phyloP scores from a whole-genome alignment of 2,329 filamentous ascomycete genomes.

The Corniculantispora saksenae region DNA sequence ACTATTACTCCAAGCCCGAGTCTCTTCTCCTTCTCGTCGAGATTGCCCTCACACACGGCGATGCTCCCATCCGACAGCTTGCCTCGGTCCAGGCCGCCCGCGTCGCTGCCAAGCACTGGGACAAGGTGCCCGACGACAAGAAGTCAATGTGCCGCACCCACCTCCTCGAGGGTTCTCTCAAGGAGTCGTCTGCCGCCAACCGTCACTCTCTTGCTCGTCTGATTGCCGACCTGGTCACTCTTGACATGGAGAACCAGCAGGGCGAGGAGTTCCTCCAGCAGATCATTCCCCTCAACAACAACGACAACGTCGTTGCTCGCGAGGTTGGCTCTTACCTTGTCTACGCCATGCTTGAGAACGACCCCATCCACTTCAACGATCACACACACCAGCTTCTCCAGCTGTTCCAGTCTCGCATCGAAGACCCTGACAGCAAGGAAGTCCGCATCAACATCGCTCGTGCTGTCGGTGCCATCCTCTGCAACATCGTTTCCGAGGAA shows the following conservation, averaged over 20 bases:
- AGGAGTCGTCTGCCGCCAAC: conserved; percentile 73
- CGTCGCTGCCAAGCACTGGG: conserved; percentile 85
- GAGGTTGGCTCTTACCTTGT: conserved; percentile 93
- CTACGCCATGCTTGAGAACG: conserved; percentile 85
- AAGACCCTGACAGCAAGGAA: conserved; percentile 85
- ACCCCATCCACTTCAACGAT: conserved; percentile 80
- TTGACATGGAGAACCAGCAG: conserved; percentile 74
- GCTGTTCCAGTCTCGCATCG: conserved; percentile 83
- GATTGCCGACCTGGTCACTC: conserved; percentile 80
- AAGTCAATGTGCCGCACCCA: conserved; percentile 80
- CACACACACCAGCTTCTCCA: conserved; percentile 78
- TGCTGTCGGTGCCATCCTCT: conserved; percentile 82
- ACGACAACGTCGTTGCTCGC: conserved; percentile 72
- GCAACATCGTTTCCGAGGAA: conserved; percentile 86
- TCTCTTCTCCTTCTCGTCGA: conserved; percentile 85
- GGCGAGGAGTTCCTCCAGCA: conserved; percentile 81
- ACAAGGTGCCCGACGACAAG: conserved; percentile 68
- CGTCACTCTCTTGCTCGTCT: conserved; percentile 87
- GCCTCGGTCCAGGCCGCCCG: conserved; percentile 88
- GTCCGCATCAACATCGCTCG: conserved; percentile 94
- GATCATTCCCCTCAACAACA: conserved; percentile 77
- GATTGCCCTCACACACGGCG: conserved; percentile 77
- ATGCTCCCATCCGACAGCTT: conserved; percentile 76
- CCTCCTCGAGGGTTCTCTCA: conserved; percentile 79
- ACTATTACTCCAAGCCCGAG: conserved; percentile 84